Percentiles rank a stretch among this genome's conserved stretches.
Conservation (phyloP, 768 basidiomycete genomes). For the Rhodotorula toruloides region DNA sequence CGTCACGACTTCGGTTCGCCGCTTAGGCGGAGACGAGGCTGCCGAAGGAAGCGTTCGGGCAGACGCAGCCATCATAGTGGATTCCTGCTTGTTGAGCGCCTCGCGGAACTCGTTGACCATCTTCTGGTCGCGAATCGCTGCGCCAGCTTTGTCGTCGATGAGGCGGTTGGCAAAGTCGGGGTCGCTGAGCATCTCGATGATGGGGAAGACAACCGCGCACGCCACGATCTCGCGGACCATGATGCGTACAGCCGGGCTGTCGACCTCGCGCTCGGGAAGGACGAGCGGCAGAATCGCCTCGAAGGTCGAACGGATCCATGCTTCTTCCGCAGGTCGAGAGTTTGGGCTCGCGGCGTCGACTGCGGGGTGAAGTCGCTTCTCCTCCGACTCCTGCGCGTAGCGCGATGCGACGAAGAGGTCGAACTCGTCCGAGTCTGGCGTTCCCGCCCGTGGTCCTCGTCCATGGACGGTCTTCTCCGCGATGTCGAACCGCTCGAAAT, state of each 20-base stretch:
- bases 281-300: constrained; percentile 66
- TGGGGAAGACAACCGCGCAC: constrained; percentile 73
- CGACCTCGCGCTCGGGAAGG: constrained; percentile 68
- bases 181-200: constrained; percentile 88
- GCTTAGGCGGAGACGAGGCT: background rate
- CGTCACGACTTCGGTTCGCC: constrained; percentile 62
- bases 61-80: background rate
- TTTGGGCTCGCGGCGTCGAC: constrained; percentile 84
- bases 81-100: constrained; percentile 40
- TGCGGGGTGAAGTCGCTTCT: constrained; percentile 70
- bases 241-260: constrained; percentile 64
- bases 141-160: constrained; percentile 83
- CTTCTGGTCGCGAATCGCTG: constrained; percentile 62
- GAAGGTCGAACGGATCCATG: constrained; percentile 67
- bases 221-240: constrained; percentile 75
- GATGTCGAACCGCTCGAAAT: constrained; percentile 19
- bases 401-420: constrained; percentile 77
- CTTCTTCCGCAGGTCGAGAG: constrained; percentile 82
- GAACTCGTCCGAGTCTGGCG: constrained; percentile 80
- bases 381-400: constrained; percentile 54
- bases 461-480: constrained; percentile 28
- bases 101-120: constrained; percentile 41
- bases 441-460: constrained; percentile 37
- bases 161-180: constrained; percentile 95
- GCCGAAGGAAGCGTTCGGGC: background rate